A percentile compares a stretch with the other conserved stretches of the same genome.
Evolutionary conservation across 345 rosid genomes (phyloP).

Genomic region (Aethionema arabicum): DNA sequence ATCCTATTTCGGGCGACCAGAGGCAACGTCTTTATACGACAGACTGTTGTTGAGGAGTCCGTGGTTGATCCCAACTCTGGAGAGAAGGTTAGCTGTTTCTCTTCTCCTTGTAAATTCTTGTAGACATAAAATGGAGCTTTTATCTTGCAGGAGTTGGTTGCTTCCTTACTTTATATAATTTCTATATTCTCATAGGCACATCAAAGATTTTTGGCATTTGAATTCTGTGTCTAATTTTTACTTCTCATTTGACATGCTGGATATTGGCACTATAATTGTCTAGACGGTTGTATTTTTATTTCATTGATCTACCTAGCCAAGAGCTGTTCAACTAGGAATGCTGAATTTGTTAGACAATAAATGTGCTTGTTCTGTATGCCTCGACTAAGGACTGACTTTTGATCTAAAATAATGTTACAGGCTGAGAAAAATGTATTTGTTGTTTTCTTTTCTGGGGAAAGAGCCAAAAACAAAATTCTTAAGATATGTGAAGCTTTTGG

Average conservation of each 20-base stretch:
- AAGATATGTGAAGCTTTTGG: constrained; percentile 98
- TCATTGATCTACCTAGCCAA: not conserved
- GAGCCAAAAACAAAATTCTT: constrained; percentile 78
- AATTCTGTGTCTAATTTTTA: too few species aligned
- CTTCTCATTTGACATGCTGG: not conserved
- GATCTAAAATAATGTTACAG: constrained; percentile 45
- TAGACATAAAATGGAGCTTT: constrained; percentile 4
- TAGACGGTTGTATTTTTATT: constrained; percentile 1
- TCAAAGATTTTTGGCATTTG: not conserved
- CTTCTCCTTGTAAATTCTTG: constrained; percentile 16
- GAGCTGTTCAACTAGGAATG: constrained; percentile 12
- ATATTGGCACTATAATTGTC: constrained; percentile 6
- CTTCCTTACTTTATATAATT: constrained; percentile 15
- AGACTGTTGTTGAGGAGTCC: constrained; percentile 64
- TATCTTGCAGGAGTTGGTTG: constrained; percentile 3
- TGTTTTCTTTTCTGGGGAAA: constrained; percentile 90
- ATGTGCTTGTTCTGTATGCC: constrained; percentile 15
- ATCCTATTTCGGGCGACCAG: constrained; percentile 96
- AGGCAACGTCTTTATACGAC: constrained; percentile 80
- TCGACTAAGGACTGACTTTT: constrained; percentile 26
- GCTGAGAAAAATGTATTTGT: constrained; percentile 87
- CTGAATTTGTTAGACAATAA: not conserved
- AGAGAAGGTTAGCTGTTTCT: constrained; percentile 63
- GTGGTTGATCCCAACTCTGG: constrained; percentile 88
- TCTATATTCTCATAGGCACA: constrained; percentile 2